These are phyloP conservation scores for Magnolia changhungtana DNA, from an alignment of 164 flowering plant species.

Conservation along the genomic window DNA sequence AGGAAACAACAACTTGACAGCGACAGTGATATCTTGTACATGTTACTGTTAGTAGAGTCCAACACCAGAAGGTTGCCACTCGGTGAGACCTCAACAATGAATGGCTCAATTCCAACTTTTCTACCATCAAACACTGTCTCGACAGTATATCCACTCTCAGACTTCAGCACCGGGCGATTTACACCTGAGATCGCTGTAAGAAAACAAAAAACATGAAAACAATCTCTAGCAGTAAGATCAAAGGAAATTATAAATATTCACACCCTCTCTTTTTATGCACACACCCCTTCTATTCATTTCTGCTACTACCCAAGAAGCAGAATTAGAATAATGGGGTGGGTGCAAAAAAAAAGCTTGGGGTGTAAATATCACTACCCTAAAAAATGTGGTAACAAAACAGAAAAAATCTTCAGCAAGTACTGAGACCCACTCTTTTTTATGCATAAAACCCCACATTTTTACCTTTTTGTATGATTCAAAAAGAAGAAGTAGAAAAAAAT, in stretches of 20 bases:
- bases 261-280: too few species aligned
- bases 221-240: too few species aligned
- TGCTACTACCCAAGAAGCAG: not conserved
- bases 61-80: constrained; percentile 82
- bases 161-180: constrained; percentile 71
- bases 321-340: too few species aligned
- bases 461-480: too few species aligned
- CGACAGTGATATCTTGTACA: constrained; percentile 71
- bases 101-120: constrained; percentile 91
- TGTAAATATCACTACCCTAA: too few species aligned
- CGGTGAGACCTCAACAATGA: constrained; percentile 62
- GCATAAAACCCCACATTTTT: too few species aligned
- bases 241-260: not conserved
- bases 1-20: constrained; percentile 32
- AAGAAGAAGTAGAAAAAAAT: too few species aligned
- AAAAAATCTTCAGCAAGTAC: too few species aligned
- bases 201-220: not conserved
- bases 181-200: constrained; percentile 51
- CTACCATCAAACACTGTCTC: constrained; percentile 97
- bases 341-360: too few species aligned
- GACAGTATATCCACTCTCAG: constrained; percentile 89
- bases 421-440: too few species aligned
- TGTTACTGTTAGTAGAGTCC: constrained; percentile 83
- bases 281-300: too few species aligned
- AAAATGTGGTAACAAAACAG: too few species aligned